phyloP scores from a whole-genome alignment of 2,329 filamentous ascomycete species.

The Fusarium oxysporum region DNA sequence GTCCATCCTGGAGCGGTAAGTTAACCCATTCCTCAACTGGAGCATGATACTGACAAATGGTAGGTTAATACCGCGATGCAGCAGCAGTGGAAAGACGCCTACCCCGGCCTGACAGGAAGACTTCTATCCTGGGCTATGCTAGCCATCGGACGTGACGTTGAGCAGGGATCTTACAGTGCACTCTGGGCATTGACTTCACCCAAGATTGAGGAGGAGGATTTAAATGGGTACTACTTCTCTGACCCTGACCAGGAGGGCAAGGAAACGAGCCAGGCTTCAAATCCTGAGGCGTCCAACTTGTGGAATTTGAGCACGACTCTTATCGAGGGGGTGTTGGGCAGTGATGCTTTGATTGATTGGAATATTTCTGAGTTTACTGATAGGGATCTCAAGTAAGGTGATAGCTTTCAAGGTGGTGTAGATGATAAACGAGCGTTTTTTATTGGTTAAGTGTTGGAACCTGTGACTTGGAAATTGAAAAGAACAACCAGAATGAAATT shows the following conservation, averaged over 20 bases:
- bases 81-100: conserved; percentile 59
- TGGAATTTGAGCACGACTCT: conserved; percentile 55
- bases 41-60: background rate
- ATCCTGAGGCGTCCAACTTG: conserved; percentile 51
- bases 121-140: conserved; percentile 52
- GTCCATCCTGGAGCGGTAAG: conserved; percentile 50
- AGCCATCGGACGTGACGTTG: conserved; percentile 49
- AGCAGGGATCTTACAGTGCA: conserved; percentile 59
- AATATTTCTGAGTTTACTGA: background rate
- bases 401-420: background rate
- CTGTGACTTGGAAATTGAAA: background rate
- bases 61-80: conserved; percentile 59
- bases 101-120: conserved; percentile 55
- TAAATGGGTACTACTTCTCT: conserved; percentile 58
- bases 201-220: conserved; percentile 55
- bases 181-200: conserved; percentile 56
- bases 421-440: fast-evolving
- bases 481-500: fast-evolving
- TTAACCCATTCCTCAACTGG: fast-evolving
- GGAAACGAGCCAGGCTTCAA: conserved; percentile 53
- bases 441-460: background rate
- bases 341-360: conserved; percentile 49
- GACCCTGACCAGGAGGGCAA: conserved; percentile 54
- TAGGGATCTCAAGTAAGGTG: background rate
- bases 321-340: conserved; percentile 55